Conservation (phyloP, 1,284 basidiomycete species). For the Boletus sp. region DNA sequence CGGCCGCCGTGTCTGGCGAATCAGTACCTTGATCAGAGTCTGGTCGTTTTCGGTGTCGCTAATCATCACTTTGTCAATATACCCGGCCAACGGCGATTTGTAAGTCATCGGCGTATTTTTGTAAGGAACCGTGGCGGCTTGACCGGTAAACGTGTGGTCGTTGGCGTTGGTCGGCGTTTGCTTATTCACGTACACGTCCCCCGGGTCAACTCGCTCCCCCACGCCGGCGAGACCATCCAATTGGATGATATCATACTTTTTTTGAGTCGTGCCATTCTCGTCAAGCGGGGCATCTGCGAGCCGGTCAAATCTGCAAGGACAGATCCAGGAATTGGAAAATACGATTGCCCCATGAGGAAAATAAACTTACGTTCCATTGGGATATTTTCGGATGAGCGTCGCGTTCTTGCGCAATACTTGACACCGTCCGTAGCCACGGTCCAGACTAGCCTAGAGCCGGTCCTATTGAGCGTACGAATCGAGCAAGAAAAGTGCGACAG, state of each 20-base stretch:
- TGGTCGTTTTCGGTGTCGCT: constrained; percentile 95
- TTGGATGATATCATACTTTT: constrained; percentile 89
- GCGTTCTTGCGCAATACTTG: constrained; percentile 97
- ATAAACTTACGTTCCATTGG: constrained; percentile 86
- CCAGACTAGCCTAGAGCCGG: constrained; percentile 72
- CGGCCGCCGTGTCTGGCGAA: constrained; percentile 93
- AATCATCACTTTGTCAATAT: constrained; percentile 97
- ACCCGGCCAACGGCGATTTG: constrained; percentile 88
- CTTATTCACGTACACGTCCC: constrained; percentile 96
- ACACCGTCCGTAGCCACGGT: constrained; percentile 96
- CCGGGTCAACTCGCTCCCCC: constrained; percentile 90
- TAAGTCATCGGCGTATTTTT: constrained; percentile 89
- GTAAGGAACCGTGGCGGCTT: constrained; percentile 77
- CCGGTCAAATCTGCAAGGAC: constrained; percentile 77
- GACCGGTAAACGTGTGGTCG: constrained; percentile 78
- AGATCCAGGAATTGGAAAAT: constrained; percentile 8
- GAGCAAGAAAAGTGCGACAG: constrained; percentile 12
- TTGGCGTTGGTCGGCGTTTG: constrained; percentile 91
- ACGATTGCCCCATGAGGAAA: constrained; percentile 8
- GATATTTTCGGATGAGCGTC: constrained; percentile 92
- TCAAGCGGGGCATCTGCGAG: constrained; percentile 89
- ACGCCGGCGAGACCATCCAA: constrained; percentile 92
- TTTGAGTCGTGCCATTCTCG: constrained; percentile 72
- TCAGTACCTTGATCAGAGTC: constrained; percentile 97
- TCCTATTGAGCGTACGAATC: constrained; percentile 9